A percentile compares a stretch with the other conserved stretches of the same genome.
Evolutionary conservation across 2,329 filamentous ascomycete species (phyloP).

Genomic region (Venturia carpophila): DNA sequence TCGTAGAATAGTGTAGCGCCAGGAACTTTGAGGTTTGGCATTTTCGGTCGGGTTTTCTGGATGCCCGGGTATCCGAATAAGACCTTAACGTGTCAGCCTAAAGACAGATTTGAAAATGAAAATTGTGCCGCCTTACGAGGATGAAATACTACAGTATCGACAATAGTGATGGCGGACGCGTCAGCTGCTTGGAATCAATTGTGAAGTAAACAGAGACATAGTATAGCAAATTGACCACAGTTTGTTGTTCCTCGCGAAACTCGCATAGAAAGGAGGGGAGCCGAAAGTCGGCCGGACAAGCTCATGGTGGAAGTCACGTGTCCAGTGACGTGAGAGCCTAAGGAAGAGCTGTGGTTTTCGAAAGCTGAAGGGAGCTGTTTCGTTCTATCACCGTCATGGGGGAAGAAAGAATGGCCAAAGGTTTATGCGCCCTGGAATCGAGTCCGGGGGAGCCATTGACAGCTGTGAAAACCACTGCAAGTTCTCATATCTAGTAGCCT

Average conservation of each 20-base stretch:
- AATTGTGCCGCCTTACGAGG: background rate
- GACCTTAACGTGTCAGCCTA: background rate
- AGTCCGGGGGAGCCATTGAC: too few relatives aligned
- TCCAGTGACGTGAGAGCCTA: too few relatives aligned
- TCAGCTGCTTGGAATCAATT: background rate
- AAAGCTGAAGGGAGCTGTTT: too few relatives aligned
- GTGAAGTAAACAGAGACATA: too few relatives aligned
- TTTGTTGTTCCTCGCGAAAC: background rate
- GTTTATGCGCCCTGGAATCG: too few relatives aligned
- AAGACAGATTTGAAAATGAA: background rate
- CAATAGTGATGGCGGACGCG: background rate
- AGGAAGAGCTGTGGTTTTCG: too few relatives aligned
- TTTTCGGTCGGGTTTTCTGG: background rate
- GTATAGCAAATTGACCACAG: background rate
- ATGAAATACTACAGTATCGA: background rate
- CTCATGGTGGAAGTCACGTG: too few relatives aligned
- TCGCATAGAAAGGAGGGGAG: background rate
- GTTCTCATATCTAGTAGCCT: too few relatives aligned
- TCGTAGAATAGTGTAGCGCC: conserved; percentile 28
- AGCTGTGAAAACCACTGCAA: too few relatives aligned
- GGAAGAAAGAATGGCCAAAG: too few relatives aligned
- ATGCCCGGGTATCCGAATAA: background rate
- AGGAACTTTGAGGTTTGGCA: conserved; percentile 23
- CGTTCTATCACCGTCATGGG: too few relatives aligned
- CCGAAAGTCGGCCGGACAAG: background rate